These are phyloP conservation scores for Pichia nakasei DNA, from an alignment of 805 yeast species.

Conservation along the genomic window DNA sequence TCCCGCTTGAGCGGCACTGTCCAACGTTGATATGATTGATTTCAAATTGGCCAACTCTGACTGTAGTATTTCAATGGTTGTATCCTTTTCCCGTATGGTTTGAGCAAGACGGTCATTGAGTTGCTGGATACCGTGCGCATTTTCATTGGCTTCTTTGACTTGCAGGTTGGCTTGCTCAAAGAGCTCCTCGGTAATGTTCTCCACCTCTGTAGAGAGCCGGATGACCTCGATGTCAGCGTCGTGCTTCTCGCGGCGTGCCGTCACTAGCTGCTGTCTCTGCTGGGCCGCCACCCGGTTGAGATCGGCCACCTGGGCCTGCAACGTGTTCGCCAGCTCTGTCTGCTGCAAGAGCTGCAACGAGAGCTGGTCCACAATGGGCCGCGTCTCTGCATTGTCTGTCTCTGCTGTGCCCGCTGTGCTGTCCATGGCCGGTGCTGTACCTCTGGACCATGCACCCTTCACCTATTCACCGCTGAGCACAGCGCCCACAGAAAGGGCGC, in stretches of 20 bases:
- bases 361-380: constrained; percentile 14
- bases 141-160: constrained; percentile 72
- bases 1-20: background rate
- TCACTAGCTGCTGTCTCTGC: constrained; percentile 6
- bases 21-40: constrained; percentile 39
- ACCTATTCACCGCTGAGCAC: too few species aligned
- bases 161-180: constrained; percentile 80
- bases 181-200: constrained; percentile 66
- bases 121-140: constrained; percentile 48
- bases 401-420: too few species aligned
- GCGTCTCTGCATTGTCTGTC: background rate
- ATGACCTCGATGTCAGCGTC: constrained; percentile 6
- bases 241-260: constrained; percentile 17
- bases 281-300: constrained; percentile 25
- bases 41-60: constrained; percentile 64
- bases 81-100: constrained; percentile 60
- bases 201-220: constrained; percentile 46
- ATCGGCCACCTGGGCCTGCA: constrained; percentile 19
- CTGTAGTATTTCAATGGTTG: constrained; percentile 52
- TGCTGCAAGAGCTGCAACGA: constrained; percentile 22
- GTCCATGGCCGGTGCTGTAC: too few species aligned
- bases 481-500: too few species aligned
- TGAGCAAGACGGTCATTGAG: constrained; percentile 47
- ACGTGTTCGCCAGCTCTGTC: constrained; percentile 13
- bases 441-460: too few species aligned